Evolutionary conservation across 2,329 filamentous ascomycete species (phyloP).

Genomic region (Fusarium sp.): DNA sequence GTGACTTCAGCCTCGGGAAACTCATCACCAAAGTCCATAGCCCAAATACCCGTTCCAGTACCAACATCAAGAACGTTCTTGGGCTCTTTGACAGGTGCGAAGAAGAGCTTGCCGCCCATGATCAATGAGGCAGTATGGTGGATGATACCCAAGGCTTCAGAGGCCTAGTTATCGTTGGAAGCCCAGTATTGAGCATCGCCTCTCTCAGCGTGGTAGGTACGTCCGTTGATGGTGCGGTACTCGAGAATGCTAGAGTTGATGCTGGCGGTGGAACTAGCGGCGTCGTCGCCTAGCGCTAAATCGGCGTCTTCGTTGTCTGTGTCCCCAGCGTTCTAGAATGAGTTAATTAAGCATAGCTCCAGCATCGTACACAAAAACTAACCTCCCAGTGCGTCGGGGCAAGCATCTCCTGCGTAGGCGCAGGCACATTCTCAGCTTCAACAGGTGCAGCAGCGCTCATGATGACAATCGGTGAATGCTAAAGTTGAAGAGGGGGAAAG

Average conservation of each 20-base stretch:
- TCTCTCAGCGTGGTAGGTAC: constrained; percentile 34
- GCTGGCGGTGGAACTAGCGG: constrained; percentile 22
- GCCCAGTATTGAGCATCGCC: constrained; percentile 38
- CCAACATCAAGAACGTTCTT: constrained; percentile 30
- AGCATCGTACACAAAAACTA: neutral
- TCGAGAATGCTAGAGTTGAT: constrained; percentile 37
- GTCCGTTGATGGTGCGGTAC: constrained; percentile 36
- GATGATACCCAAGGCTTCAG: constrained; percentile 31
- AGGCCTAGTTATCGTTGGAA: constrained; percentile 32
- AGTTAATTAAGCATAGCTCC: neutral
- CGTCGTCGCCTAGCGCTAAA: constrained; percentile 24
- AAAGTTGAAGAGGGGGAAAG: no score
- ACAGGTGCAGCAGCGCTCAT: constrained; percentile 6
- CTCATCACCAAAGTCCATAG: constrained; percentile 58
- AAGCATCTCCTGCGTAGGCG: constrained; percentile 2
- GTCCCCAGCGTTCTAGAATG: constrained; percentile 6
- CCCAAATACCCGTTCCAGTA: constrained; percentile 55
- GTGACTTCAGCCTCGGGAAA: constrained; percentile 58
- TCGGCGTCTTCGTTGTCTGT: constrained; percentile 10
- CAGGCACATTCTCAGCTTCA: neutral
- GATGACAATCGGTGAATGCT: accelerated
- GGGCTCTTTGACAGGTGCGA: constrained; percentile 4
- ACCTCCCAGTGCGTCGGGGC: constrained; percentile 37
- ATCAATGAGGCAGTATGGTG: constrained; percentile 29
- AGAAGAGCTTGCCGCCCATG: constrained; percentile 26